Evolutionary conservation across 805 yeast species (phyloP).

Genomic region (Saccharomyces paradoxus): DNA sequence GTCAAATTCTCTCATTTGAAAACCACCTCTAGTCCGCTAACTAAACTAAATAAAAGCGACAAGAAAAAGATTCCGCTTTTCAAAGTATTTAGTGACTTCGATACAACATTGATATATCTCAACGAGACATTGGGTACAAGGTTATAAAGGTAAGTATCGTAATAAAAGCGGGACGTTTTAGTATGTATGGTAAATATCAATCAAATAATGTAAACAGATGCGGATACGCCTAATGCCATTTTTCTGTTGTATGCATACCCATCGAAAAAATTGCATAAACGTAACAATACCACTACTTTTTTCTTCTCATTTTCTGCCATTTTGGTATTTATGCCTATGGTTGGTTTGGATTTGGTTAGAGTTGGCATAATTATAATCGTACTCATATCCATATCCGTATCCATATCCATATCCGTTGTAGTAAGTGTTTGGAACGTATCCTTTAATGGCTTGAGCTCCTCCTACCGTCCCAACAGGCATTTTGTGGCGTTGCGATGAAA

Average conservation of each 20-base stretch:
- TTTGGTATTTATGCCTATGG: neutral
- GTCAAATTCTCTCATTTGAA: neutral
- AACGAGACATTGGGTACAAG: constrained; percentile 24
- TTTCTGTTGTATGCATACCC: neutral
- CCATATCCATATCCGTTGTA: neutral
- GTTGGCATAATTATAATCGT: constrained; percentile 1
- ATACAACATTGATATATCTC: constrained; percentile 16
- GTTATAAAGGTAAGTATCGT: constrained; percentile 5
- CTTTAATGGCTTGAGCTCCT: neutral
- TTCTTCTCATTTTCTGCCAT: neutral
- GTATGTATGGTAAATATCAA: neutral
- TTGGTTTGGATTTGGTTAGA: neutral
- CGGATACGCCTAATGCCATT: neutral
- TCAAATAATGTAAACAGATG: neutral
- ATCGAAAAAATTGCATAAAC: neutral
- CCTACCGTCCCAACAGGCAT: neutral
- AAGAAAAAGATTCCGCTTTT: neutral
- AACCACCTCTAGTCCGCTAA: neutral
- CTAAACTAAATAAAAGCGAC: neutral
- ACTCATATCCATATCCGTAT: neutral
- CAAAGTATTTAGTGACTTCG: constrained; percentile 18
- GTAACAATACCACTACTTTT: neutral
- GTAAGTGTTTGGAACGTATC: neutral
- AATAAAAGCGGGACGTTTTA: neutral
- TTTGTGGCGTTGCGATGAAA: neutral